A percentile compares a stretch with the other conserved stretches of the same genome.
These are phyloP conservation scores for Rubia balearica DNA, from an alignment of 305 asterid species.

Conservation along the genomic window DNA sequence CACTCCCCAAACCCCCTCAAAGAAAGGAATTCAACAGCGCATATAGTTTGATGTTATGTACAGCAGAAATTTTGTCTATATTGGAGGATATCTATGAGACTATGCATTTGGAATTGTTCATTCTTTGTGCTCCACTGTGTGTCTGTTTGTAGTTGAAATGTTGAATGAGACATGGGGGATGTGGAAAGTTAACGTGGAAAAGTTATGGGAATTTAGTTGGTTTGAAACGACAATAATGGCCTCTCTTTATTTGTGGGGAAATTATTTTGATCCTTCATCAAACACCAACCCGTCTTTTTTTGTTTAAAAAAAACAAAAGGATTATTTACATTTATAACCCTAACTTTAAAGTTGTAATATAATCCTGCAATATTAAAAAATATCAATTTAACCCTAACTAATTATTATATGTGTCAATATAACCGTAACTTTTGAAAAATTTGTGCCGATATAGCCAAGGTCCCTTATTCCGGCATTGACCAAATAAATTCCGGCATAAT, in stretches of 20 bases:
- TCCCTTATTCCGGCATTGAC: too few species aligned
- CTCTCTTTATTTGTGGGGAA: neutral
- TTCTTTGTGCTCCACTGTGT: neutral
- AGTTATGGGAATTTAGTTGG: neutral
- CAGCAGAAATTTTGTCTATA: neutral
- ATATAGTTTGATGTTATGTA: neutral
- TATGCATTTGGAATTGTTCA: neutral
- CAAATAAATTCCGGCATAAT: too few species aligned
- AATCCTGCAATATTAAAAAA: too few species aligned
- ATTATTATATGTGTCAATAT: too few species aligned
- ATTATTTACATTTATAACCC: too few species aligned
- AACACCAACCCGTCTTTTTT: too few species aligned
- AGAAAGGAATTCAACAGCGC: neutral
- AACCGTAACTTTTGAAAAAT: too few species aligned
- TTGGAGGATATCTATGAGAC: neutral
- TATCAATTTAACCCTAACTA: too few species aligned
- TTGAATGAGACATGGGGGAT: conserved; percentile 8
- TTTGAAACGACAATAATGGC: conserved; percentile 5
- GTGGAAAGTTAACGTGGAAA: conserved; percentile 15
- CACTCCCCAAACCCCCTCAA: neutral
- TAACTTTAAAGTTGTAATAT: too few species aligned
- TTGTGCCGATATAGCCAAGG: too few species aligned
- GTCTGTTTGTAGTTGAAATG: neutral
- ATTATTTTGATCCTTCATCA: too few species aligned
- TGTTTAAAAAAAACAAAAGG: too few species aligned